These are phyloP conservation scores for Breynia disticha DNA, from an alignment of 441 rosid species.

Conservation along the genomic window DNA sequence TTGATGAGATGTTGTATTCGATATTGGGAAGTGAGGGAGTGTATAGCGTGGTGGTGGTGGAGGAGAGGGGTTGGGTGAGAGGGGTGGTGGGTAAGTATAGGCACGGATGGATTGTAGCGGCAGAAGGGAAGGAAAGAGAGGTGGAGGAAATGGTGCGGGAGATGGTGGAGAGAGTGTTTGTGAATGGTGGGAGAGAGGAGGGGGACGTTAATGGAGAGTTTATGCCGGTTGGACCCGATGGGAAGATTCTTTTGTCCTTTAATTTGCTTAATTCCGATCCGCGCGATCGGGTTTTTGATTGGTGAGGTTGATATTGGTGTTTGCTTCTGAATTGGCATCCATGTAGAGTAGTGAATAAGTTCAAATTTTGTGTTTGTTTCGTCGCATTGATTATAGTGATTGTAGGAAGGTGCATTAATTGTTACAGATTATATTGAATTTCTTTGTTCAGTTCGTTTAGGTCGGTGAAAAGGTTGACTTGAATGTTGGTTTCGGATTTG, in stretches of 20 bases:
- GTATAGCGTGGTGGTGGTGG: slow-evolving; percentile 53
- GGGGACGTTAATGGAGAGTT: slow-evolving; percentile 64
- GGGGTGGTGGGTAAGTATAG: slow-evolving; percentile 79
- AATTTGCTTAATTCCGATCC: slow-evolving; percentile 84
- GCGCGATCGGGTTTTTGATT: slow-evolving; percentile 70
- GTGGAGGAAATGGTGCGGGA: too few species aligned
- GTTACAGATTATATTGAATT: too few species aligned
- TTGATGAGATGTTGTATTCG: slow-evolving; percentile 51
- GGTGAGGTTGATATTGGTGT: slow-evolving; percentile 30
- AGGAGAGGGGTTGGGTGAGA: slow-evolving; percentile 28
- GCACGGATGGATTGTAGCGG: slow-evolving; percentile 78
- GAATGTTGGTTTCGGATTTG: too few species aligned
- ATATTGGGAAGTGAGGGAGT: slow-evolving; percentile 37
- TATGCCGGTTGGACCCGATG: slow-evolving; percentile 96
- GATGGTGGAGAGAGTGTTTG: slow-evolving; percentile 45
- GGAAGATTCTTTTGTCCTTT: slow-evolving; percentile 81
- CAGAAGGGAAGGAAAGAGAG: slow-evolving; percentile 33
- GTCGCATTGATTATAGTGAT: not conserved
- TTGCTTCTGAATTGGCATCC: too few species aligned
- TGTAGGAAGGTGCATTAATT: not conserved
- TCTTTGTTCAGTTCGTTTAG: too few species aligned
- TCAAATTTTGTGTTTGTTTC: too few species aligned
- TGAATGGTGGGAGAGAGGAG: slow-evolving; percentile 70
- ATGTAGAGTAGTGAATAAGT: too few species aligned
- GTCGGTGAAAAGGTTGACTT: too few species aligned